Evolutionary conservation across 257 asterid species (phyloP).

Genomic region (Misopates orontium): DNA sequence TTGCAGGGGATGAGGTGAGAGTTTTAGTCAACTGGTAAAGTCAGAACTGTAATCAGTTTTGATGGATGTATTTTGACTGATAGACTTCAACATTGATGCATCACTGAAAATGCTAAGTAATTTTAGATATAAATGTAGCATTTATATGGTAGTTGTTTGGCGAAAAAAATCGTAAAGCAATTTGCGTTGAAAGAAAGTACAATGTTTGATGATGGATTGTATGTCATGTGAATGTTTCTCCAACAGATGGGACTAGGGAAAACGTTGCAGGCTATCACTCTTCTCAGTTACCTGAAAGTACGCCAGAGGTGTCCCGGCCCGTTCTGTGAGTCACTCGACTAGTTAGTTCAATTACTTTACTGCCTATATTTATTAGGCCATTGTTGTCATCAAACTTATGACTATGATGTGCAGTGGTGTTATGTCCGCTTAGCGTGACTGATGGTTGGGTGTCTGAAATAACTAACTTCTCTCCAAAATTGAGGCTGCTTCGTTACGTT

Average conservation of each 20-base stretch:
- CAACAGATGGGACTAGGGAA: conserved; percentile 94
- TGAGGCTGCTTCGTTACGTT: conserved; percentile 71
- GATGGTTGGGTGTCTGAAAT: conserved; percentile 90
- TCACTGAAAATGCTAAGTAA: neutral
- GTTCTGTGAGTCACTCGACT: conserved; percentile 62
- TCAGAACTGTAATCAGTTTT: conserved; percentile 12
- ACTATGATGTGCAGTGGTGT: conserved; percentile 66
- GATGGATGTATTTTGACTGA: neutral
- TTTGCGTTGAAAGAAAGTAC: neutral
- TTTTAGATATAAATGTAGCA: neutral
- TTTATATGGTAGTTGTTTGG: conserved; percentile 10
- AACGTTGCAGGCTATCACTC: conserved; percentile 87
- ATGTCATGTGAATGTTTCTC: conserved; percentile 24
- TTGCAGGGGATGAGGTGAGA: conserved; percentile 95
- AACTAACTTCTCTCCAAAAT: conserved; percentile 66
- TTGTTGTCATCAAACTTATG: conserved; percentile 21
- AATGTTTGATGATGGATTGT: conserved; percentile 18
- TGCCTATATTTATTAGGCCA: neutral
- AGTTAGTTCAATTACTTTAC: neutral
- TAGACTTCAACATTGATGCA: neutral
- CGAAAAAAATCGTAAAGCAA: neutral
- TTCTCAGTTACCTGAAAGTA: conserved; percentile 81
- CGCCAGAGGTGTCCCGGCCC: conserved; percentile 67
- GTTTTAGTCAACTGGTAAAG: conserved; percentile 21
- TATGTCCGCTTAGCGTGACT: conserved; percentile 90